Evolutionary conservation across 2,329 filamentous ascomycete species (phyloP).

Genomic region (Cordyceps javanica): DNA sequence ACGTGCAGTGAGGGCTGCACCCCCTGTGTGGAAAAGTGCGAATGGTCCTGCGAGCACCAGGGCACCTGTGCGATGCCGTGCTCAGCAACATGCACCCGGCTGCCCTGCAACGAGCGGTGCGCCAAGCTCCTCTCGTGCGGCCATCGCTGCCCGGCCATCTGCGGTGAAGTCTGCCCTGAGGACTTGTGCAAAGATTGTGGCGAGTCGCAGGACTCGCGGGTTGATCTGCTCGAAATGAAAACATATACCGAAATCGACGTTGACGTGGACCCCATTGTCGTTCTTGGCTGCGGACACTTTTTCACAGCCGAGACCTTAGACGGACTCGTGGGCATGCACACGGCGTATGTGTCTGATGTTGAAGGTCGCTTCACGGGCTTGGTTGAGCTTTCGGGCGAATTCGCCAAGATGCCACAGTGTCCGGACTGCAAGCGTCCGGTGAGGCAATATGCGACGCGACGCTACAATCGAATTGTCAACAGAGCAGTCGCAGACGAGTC

Average conservation of each 20-base stretch:
- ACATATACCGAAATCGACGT: slow-evolving; percentile 51
- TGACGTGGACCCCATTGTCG: slow-evolving; percentile 51
- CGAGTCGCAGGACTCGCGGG: slow-evolving; percentile 30
- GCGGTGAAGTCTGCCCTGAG: slow-evolving; percentile 55
- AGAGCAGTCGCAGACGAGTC: slow-evolving; percentile 54
- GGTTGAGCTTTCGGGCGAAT: slow-evolving; percentile 37
- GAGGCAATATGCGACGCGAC: slow-evolving; percentile 39
- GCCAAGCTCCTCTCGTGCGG: slow-evolving; percentile 45
- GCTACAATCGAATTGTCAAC: slow-evolving; percentile 56
- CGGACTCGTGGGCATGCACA: slow-evolving; percentile 45
- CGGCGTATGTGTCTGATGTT: slow-evolving; percentile 38
- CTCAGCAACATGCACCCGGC: slow-evolving; percentile 56
- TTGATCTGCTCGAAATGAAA: slow-evolving; percentile 50
- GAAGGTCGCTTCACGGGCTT: slow-evolving; percentile 22
- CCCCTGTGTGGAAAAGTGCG: slow-evolving; percentile 50
- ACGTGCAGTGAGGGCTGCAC: slow-evolving; percentile 51
- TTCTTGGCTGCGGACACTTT: slow-evolving; percentile 57
- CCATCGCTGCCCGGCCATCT: slow-evolving; percentile 57
- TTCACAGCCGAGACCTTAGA: slow-evolving; percentile 55
- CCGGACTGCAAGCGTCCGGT: slow-evolving; percentile 53
- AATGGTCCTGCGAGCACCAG: slow-evolving; percentile 48
- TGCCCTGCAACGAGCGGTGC: slow-evolving; percentile 60
- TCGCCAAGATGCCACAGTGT: slow-evolving; percentile 41
- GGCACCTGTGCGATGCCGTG: slow-evolving; percentile 47
- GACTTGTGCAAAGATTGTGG: slow-evolving; percentile 52